Percentiles rank a stretch among this genome's conserved stretches.
Conservation (phyloP, 2,329 filamentous ascomycete genomes). For the Metarhizium anisopliae region DNA sequence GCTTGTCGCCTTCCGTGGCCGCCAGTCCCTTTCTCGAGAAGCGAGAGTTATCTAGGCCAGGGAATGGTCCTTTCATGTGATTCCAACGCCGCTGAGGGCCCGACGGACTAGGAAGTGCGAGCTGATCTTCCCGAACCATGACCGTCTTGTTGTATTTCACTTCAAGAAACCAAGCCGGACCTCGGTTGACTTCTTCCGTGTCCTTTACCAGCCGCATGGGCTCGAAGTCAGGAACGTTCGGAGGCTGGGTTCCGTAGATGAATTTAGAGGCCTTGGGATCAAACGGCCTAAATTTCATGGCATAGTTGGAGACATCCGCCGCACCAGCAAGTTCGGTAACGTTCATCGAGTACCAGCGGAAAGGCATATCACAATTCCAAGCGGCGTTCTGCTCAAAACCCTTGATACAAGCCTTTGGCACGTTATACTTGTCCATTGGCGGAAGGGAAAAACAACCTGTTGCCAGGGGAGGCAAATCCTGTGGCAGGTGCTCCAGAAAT, state of each 20-base stretch:
- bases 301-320: conserved; percentile 28
- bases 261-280: conserved; percentile 30
- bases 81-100: conserved; percentile 19
- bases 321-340: conserved; percentile 22
- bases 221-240: conserved; percentile 28
- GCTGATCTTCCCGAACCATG: conserved; percentile 35
- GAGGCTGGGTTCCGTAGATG: conserved; percentile 46
- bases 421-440: conserved; percentile 38
- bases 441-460: conserved; percentile 50
- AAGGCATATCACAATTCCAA: conserved; percentile 54
- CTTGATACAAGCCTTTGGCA: conserved; percentile 47
- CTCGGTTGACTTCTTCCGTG: conserved; percentile 34
- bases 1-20: conserved; percentile 37
- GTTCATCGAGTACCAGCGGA: conserved; percentile 34
- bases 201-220: conserved; percentile 42
- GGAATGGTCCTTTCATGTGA: conserved; percentile 7
- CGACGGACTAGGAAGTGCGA: conserved; percentile 14
- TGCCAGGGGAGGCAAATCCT: conserved; percentile 41
- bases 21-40: conserved; percentile 15
- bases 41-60: conserved; percentile 16
- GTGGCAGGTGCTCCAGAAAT: conserved; percentile 40
- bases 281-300: conserved; percentile 28
- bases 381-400: conserved; percentile 45
- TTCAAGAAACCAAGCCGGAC: conserved; percentile 47
- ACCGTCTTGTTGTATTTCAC: conserved; percentile 48